Conservation (phyloP, 495 filamentous ascomycete species). For the Talaromyces trachyspermus region DNA sequence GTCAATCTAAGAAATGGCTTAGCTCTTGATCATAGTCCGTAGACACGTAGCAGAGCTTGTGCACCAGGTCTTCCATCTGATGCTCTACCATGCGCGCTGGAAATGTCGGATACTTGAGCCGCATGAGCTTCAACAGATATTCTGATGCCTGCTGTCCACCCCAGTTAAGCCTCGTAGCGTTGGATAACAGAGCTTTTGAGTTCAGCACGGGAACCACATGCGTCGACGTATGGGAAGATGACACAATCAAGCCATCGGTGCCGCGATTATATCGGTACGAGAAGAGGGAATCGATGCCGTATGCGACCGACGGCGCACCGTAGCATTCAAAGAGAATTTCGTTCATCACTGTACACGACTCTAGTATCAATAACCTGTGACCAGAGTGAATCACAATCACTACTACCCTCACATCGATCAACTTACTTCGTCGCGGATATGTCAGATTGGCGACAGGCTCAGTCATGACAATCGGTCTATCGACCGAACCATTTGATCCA, state of each 20-base stretch:
- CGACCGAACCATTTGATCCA: slow-evolving; percentile 61
- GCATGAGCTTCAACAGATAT: slow-evolving; percentile 81
- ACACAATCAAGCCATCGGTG: slow-evolving; percentile 80
- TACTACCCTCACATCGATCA: too few relatives aligned
- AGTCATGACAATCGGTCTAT: slow-evolving; percentile 88
- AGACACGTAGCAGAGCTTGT: slow-evolving; percentile 86
- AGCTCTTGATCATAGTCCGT: slow-evolving; percentile 74
- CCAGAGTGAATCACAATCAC: too few relatives aligned
- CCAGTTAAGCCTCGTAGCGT: slow-evolving; percentile 89
- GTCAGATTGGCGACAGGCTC: slow-evolving; percentile 85
- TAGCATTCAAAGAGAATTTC: slow-evolving; percentile 97
- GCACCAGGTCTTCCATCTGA: slow-evolving; percentile 79
- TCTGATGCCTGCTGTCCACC: slow-evolving; percentile 83
- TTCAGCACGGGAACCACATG: slow-evolving; percentile 93
- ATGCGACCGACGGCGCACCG: slow-evolving; percentile 75
- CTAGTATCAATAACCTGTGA: too few relatives aligned
- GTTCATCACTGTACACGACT: slow-evolving; percentile 75
- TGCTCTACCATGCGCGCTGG: slow-evolving; percentile 74
- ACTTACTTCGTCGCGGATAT: slow-evolving; percentile 78
- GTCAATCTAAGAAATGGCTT: slow-evolving; percentile 69
- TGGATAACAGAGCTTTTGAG: slow-evolving; percentile 70
- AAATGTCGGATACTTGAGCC: slow-evolving; percentile 88
- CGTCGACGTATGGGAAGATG: slow-evolving; percentile 85
- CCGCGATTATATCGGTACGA: slow-evolving; percentile 89
- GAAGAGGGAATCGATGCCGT: slow-evolving; percentile 93